Base-by-base conservation (phyloP, 164 flowering plant species). In the Sextonia rubra region DNA sequence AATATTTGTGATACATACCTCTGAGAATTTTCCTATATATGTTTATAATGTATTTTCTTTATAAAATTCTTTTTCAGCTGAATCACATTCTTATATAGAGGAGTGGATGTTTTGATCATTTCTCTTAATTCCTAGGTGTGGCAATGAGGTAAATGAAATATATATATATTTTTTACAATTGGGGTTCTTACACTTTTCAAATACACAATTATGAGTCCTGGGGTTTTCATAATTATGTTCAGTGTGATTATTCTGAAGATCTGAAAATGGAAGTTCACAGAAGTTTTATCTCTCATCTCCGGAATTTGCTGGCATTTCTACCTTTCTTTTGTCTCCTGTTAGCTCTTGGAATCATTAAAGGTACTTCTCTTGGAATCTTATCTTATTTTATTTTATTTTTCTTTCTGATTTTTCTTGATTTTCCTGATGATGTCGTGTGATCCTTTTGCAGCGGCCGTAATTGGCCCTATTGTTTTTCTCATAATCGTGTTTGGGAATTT, bases 401-500 rank as follows among this genome's bases (percentile, higher is more conserved):
- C 1, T 65, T 64, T 64, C 5, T 4, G 23, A n/a, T 14, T 56
- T 27, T 64, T 18, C n/a, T 58, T 4, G 23, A n/a, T 14, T 56
- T 27, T 64, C 24, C n/a, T 58, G 5, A 58, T 14, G 56, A 44
- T 20, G 60, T 60, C 27, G 48, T 17, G 37, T 9, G 22, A 37
- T 60, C n/a, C n/a, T 24, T 68, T 23, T 76, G 71, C 75, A 80
- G 82, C 71, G 64, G 65, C 64, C 62, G 18, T 77, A 7, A 60
- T 80, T 27, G 73, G 77, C 60, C 82, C 77, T 12, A 26, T 74
- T 74, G 77, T 77, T 14, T 73, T 71, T 27, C 65, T 77, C 5
- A 68, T 80, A 55, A 71, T 80, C 18, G 64, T 44, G 9, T 48
- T 71, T 62, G 82, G 80, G 11, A 73, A 80, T 69, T 68, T 67